Base-by-base conservation (phyloP, 2,329 filamentous ascomycete genomes). In the Sporothrix pallida region DNA sequence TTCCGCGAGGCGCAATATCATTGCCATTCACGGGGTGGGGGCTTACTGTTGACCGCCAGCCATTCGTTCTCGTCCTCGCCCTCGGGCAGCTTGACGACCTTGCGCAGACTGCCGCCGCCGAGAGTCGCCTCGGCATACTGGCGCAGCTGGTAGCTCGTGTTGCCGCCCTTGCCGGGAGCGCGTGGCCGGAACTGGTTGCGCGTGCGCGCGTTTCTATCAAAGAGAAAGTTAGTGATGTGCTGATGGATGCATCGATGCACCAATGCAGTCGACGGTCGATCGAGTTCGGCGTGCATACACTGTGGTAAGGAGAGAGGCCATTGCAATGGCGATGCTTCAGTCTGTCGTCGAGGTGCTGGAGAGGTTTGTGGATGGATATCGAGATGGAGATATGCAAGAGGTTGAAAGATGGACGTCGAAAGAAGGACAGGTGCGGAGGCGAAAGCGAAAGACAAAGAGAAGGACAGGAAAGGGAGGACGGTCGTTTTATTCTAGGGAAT, bases 71-170 rank as follows among this genome's bases (percentile, higher is more conserved):
- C 88, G 81, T 99, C 96, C 81, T 99, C 96, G 74, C 97, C 96
- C 80, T 99, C 97, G 15, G 97, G 96, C 75, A 99, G 86, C 86
- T 95, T 97, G 77, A 99, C 96, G 42, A 97, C 94, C 85, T 99
- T 98, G 79, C 94, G 90, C 83, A 99, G 84, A 83, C 95, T 98
- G 68, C 96, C 96, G 78, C 94, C 97, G 50, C 96, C 96, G 52
- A 99, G 87, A 12, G 96, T 99, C 63, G 97, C 96, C 83, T 99
- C 97, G 71, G 96, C 96, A 87, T 98, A 99, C 83, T 99, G 96
- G 83, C 96, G 92, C 78, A 99, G 87, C 84, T 98, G 96, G 86
- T 97, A 97, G 82, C 87, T 89, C 37, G 87, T 97, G 78, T 90
- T 93, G 72, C 94, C 97, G 74, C 95, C 94, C 82, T 96, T 97